Evolutionary conservation across 345 rosid genomes (phyloP).

Genomic region (Toxicodendron radicans): DNA sequence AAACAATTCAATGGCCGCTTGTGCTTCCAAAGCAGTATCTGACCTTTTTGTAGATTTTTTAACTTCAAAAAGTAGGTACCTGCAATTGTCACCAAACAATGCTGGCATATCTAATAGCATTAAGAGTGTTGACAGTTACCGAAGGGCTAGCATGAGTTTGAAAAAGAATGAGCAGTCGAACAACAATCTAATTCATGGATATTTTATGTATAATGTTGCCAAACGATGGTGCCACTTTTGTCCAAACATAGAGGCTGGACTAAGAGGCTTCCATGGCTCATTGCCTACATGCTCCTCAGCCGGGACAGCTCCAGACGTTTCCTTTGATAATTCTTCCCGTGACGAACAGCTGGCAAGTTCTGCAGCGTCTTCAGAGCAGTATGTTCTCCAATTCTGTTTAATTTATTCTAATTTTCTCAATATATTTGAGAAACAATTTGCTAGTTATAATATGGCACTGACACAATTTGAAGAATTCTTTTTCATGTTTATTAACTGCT

Average conservation of each 20-base stretch:
- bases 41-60: constrained; percentile 35
- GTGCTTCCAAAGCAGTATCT: constrained; percentile 41
- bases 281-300: constrained; percentile 45
- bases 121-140: constrained; percentile 31
- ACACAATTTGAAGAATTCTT: neutral
- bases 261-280: constrained; percentile 58
- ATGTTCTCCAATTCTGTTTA: constrained; percentile 33
- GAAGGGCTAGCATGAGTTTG: constrained; percentile 66
- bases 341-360: constrained; percentile 59
- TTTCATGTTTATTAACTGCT: neutral
- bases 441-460: neutral
- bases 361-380: constrained; percentile 52
- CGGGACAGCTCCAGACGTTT: constrained; percentile 68
- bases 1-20: constrained; percentile 54
- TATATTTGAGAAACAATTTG: neutral
- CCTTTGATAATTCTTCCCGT: constrained; percentile 50
- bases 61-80: constrained; percentile 34
- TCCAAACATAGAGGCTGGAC: constrained; percentile 37
- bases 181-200: constrained; percentile 49
- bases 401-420: neutral
- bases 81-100: constrained; percentile 23
- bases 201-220: constrained; percentile 44
- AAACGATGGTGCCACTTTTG: constrained; percentile 49
- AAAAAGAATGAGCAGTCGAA: constrained; percentile 41
- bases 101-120: constrained; percentile 31